Evolutionary conservation across 1,139 yeast species (phyloP), one percentile per base, ranked within the genome.

Genomic region (Pichia sp.): DNA sequence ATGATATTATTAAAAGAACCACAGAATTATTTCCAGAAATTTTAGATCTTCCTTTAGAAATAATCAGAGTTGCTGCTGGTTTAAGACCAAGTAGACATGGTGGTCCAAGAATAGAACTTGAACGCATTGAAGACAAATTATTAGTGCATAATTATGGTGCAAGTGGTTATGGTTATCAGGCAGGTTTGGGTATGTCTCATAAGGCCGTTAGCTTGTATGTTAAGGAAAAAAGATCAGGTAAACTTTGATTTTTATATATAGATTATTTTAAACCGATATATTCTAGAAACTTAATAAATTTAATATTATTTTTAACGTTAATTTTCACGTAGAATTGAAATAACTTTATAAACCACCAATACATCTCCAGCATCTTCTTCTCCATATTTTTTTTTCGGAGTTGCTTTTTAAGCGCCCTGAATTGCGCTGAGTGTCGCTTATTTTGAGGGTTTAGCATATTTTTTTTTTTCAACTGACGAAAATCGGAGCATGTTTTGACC

Each of bases 111-210:
- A 75, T 84, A 42, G 88, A 81, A 59, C 63, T 64, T 39, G 81
- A 79, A 55, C 52, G 49, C 2, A 57, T 71, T 11, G 72, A 70
- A 25, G 70, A 65, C 7, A 68, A 70, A 44, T 50, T 68, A 1
- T 56, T 79, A 27, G 67, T 83, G 18, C 89, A 83, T 60, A 81
- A 83, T 63, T 83, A 83, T 59, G 94, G 94, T 33, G 87, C 89
- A 7, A 74, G 81, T 40, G 94, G 94, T 0, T 78, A 83, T 49
- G 94, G 94, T 2, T 84, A 78, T 65, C 90, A 83, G 65, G 75
- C 85, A 4, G 88, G 88, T 0, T 70, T 75, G 30, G 88, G 86
- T 1, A 81, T 83, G 83, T 77, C 81, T 2, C 58, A 64, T 40
- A 67, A 66, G 45, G 83, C 80, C 3, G 73, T 78, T 5, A 52